phyloP scores from a whole-genome alignment of 2,329 filamentous ascomycete species.

The Botrytis deweyae region DNA sequence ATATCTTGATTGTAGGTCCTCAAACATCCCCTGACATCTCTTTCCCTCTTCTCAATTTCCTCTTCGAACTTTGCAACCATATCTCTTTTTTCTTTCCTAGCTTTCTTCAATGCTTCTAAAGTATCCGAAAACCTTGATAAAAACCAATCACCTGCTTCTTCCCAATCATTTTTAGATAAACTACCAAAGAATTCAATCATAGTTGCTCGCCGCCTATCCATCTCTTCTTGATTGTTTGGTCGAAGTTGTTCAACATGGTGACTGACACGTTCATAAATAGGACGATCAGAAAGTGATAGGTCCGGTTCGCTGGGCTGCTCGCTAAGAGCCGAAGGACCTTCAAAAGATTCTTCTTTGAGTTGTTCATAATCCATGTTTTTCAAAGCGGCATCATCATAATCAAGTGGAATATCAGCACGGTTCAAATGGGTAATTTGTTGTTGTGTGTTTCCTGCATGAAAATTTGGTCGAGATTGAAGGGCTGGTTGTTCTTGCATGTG shows the following conservation, averaged over 20 bases:
- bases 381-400: conserved; percentile 16
- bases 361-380: conserved; percentile 15
- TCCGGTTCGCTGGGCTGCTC: conserved; percentile 9
- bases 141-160: conserved; percentile 38
- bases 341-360: conserved; percentile 21
- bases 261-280: conserved; percentile 10
- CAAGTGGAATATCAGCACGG: conserved; percentile 2
- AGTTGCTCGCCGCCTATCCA: neutral
- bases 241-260: neutral
- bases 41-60: conserved; percentile 35
- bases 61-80: conserved; percentile 32
- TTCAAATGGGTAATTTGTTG: neutral
- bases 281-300: conserved; percentile 12
- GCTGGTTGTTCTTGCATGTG: neutral
- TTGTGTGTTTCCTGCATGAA: neutral
- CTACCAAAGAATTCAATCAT: conserved; percentile 29
- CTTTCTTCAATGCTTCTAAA: conserved; percentile 30
- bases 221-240: neutral
- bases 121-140: conserved; percentile 32
- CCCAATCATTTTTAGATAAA: conserved; percentile 37
- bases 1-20: conserved; percentile 30
- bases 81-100: conserved; percentile 33
- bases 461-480: conserved; percentile 15
- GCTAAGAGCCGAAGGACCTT: neutral
- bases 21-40: conserved; percentile 31